Evolutionary conservation across 768 basidiomycete species (phyloP).

Genomic region (Trametes maxima): DNA sequence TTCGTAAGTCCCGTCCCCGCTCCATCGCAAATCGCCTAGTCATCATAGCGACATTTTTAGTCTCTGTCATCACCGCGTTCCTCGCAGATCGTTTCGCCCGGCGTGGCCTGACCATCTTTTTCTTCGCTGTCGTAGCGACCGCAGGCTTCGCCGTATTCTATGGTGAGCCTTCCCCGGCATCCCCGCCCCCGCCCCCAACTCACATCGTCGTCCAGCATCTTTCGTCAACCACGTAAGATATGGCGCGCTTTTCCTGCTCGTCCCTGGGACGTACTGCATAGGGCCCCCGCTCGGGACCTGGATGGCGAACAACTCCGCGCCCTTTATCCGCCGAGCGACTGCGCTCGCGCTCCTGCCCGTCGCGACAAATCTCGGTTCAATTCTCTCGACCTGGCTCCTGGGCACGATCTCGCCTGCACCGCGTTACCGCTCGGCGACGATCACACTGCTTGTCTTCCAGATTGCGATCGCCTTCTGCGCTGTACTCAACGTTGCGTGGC

Average conservation of each 20-base stretch:
- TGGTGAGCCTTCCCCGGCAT: constrained; percentile 36
- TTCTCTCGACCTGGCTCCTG: constrained; percentile 62
- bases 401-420: constrained; percentile 53
- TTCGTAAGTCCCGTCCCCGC: constrained; percentile 18
- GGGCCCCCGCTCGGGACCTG: constrained; percentile 60
- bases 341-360: constrained; percentile 59
- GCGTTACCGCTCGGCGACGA: constrained; percentile 50
- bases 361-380: constrained; percentile 60
- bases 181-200: not conserved
- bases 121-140: constrained; percentile 45
- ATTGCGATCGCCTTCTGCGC: constrained; percentile 34
- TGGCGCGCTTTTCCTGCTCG: constrained; percentile 56
- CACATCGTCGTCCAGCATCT: constrained; percentile 30
- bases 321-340: constrained; percentile 58
- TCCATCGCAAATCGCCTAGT: not conserved
- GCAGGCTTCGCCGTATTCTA: constrained; percentile 62
- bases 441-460: constrained; percentile 40
- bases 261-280: constrained; percentile 53
- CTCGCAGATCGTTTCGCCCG: constrained; percentile 56
- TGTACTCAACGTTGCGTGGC: not conserved
- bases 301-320: constrained; percentile 63
- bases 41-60: constrained; percentile 24
- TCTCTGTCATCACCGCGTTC: constrained; percentile 44
- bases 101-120: constrained; percentile 50
- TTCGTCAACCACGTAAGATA: constrained; percentile 47